These are phyloP conservation scores for Tremella fuciformis DNA, from an alignment of 768 basidiomycete genomes.

Conservation along the genomic window DNA sequence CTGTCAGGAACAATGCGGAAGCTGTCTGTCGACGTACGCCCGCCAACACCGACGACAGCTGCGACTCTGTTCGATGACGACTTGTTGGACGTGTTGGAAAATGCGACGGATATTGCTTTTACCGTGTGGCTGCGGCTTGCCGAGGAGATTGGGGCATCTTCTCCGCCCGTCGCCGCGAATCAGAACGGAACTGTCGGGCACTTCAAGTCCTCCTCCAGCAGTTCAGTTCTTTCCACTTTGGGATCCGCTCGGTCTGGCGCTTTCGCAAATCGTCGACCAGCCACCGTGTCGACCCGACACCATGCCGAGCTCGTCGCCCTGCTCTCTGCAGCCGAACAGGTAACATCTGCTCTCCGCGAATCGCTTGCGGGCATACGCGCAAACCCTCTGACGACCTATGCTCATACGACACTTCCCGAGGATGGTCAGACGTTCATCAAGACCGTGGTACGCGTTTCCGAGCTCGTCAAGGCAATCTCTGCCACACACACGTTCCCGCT, in stretches of 20 bases:
- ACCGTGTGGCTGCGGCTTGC: slow-evolving; percentile 78
- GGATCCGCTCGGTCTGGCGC: slow-evolving; percentile 5
- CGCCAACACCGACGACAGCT: slow-evolving; percentile 54
- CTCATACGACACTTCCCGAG: slow-evolving; percentile 66
- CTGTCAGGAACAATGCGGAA: slow-evolving; percentile 36
- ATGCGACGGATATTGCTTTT: slow-evolving; percentile 74
- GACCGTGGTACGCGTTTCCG: slow-evolving; percentile 75
- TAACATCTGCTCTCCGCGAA: slow-evolving; percentile 64
- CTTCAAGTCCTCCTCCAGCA: slow-evolving; percentile 22
- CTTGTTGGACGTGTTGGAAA: slow-evolving; percentile 71
- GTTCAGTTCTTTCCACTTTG: slow-evolving; percentile 5
- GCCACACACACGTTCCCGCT: slow-evolving; percentile 61
- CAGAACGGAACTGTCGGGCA: slow-evolving; percentile 11
- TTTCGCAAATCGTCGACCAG: slow-evolving; percentile 14
- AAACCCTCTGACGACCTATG: slow-evolving; percentile 54
- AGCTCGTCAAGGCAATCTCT: slow-evolving; percentile 63
- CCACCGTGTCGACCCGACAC: slow-evolving; percentile 35
- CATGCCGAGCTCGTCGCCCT: slow-evolving; percentile 36
- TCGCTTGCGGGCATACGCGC: slow-evolving; percentile 63
- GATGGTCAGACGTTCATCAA: slow-evolving; percentile 79
- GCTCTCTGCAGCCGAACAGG: slow-evolving; percentile 62
- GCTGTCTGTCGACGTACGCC: slow-evolving; percentile 51
- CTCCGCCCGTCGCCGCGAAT: slow-evolving; percentile 16
- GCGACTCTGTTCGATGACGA: slow-evolving; percentile 72
- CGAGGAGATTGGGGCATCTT: slow-evolving; percentile 57